Evolutionary conservation across 164 flowering plant genomes (phyloP).

Genomic region (Kalanchoe fedtschenkoi): DNA sequence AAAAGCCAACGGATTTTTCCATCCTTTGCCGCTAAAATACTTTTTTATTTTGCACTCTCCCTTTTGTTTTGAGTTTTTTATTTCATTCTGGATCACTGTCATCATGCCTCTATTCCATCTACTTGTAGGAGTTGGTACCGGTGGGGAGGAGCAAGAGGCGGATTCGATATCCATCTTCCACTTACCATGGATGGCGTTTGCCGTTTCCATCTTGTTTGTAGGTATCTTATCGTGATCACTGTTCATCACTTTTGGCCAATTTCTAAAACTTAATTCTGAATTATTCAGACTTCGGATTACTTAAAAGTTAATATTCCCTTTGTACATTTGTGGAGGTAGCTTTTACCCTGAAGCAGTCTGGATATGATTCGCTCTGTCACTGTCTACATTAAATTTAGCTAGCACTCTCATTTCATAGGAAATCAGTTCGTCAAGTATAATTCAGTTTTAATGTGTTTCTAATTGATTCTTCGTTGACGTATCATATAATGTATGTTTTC

Average conservation of each 20-base stretch:
- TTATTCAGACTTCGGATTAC: background rate
- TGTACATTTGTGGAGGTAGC: too few species aligned
- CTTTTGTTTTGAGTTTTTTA: background rate
- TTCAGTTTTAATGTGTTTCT: background rate
- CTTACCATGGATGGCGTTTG: conserved; percentile 63
- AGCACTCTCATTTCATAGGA: too few species aligned
- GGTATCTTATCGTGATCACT: conserved; percentile 66
- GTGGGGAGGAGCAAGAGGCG: conserved; percentile 90
- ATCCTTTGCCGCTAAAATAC: background rate
- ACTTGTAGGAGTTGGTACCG: conserved; percentile 86
- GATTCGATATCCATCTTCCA: conserved; percentile 58
- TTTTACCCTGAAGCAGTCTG: too few species aligned
- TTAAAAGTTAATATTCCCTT: too few species aligned
- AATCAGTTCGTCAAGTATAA: too few species aligned
- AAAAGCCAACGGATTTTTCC: background rate
- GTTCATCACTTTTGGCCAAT: background rate
- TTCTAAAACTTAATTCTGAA: background rate
- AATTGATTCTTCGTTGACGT: background rate
- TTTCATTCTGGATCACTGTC: background rate
- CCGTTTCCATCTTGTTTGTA: conserved; percentile 91
- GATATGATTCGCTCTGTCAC: too few species aligned
- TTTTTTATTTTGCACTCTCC: background rate
- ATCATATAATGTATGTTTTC: background rate
- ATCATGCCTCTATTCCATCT: background rate
- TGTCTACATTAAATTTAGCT: too few species aligned